Conservation (phyloP, 2,329 filamentous ascomycete species). For the Pseudocercospora vitis region DNA sequence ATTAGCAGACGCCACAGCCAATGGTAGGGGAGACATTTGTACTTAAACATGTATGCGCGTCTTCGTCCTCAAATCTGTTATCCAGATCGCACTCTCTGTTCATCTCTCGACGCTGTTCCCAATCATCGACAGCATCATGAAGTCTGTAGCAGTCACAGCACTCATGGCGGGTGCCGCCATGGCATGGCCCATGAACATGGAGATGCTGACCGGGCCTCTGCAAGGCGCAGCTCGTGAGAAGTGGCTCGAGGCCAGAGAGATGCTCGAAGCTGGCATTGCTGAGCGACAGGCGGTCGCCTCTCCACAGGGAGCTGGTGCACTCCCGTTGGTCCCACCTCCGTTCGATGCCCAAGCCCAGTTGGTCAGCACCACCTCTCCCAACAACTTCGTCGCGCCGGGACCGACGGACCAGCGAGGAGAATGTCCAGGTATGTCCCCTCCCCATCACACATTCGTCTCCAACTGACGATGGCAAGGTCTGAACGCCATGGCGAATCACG, state of each 20-base stretch:
- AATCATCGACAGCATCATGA: background rate
- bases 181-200: conserved; percentile 6
- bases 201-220: background rate
- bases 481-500: conserved; percentile 20
- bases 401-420: conserved; percentile 32
- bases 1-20: conserved; percentile 1
- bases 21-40: background rate
- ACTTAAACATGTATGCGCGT: background rate
- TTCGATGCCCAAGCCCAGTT: conserved; percentile 37
- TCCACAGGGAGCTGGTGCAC: conserved; percentile 32
- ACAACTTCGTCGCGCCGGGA: conserved; percentile 34
- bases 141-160: background rate
- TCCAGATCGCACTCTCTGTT: too few species aligned
- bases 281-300: conserved; percentile 12
- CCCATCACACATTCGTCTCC: too few species aligned
- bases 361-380: conserved; percentile 31
- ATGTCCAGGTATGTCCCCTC: conserved; percentile 35
- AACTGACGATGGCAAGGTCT: conserved; percentile 20
- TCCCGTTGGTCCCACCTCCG: conserved; percentile 31
- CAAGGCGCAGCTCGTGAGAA: background rate
- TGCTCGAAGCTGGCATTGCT: background rate
- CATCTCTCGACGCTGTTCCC: background rate
- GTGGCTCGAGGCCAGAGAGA: conserved; percentile 1
- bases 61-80: background rate
- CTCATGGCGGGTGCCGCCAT: conserved; percentile 3